Conservation (phyloP, 345 rosid genomes). For the Moricandia moricandioides region DNA sequence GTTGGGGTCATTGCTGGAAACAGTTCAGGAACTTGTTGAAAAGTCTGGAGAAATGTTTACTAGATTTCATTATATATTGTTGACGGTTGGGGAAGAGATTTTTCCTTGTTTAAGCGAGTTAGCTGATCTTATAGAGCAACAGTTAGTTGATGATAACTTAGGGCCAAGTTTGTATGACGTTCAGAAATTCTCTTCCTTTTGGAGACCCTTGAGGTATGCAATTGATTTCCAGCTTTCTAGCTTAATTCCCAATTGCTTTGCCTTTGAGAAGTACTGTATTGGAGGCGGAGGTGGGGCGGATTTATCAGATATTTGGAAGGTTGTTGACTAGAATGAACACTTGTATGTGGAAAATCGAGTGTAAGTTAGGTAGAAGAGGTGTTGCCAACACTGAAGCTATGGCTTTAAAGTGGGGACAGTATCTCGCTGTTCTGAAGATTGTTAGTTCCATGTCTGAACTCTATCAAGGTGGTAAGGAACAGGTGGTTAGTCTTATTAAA, state of each 20-base stretch:
- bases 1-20: slow-evolving; percentile 62
- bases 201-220: slow-evolving; percentile 51
- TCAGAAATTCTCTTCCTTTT: slow-evolving; percentile 57
- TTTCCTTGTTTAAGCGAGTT: slow-evolving; percentile 74
- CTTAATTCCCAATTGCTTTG: slow-evolving; percentile 36
- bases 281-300: slow-evolving; percentile 45
- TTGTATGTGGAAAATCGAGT: slow-evolving; percentile 54
- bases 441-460: slow-evolving; percentile 58
- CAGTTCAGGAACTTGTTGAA: slow-evolving; percentile 9
- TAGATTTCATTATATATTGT: slow-evolving; percentile 13
- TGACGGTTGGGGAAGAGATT: slow-evolving; percentile 47
- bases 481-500: slow-evolving; percentile 48
- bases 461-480: slow-evolving; percentile 53
- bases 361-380: slow-evolving; percentile 28
- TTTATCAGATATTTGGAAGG: slow-evolving; percentile 45
- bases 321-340: slow-evolving; percentile 52
- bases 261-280: slow-evolving; percentile 40
- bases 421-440: slow-evolving; percentile 73
- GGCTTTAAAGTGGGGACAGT: slow-evolving; percentile 47
- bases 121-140: slow-evolving; percentile 49
- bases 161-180: slow-evolving; percentile 54
- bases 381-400: slow-evolving; percentile 45
- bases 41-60: not conserved
- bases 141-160: slow-evolving; percentile 29
- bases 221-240: slow-evolving; percentile 37